These are phyloP conservation scores for Trametes coccinea DNA, from an alignment of 768 basidiomycete species.

Conservation along the genomic window DNA sequence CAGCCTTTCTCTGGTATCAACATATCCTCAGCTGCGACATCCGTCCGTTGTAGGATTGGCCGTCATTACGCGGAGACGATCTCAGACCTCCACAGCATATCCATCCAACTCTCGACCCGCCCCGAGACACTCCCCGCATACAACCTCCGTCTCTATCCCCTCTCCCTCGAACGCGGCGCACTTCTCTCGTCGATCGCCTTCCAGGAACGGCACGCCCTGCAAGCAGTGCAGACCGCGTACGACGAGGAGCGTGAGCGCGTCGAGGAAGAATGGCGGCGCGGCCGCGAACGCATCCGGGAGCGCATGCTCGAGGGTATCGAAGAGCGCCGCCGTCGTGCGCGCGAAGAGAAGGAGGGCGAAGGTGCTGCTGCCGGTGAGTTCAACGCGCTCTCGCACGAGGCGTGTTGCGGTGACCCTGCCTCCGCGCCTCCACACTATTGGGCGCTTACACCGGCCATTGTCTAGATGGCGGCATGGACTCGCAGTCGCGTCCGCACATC, in stretches of 20 bases:
- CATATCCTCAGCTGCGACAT: conserved; percentile 1
- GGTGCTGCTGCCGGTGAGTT: conserved; percentile 68
- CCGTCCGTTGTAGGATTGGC: conserved; percentile 44
- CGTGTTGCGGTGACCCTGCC: not conserved
- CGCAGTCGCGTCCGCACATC: conserved; percentile 75
- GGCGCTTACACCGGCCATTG: not conserved
- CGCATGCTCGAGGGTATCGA: conserved; percentile 83
- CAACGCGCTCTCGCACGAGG: not conserved
- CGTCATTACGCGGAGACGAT: conserved; percentile 61
- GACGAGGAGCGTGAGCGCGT: conserved; percentile 78
- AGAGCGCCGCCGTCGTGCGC: conserved; percentile 72
- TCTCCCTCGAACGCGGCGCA: conserved; percentile 77
- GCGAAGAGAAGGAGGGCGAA: conserved; percentile 89
- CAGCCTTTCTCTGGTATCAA: not conserved
- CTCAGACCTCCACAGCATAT: conserved; percentile 54
- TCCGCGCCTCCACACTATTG: not conserved
- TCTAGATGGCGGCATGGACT: conserved; percentile 70
- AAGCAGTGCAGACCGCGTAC: conserved; percentile 67
- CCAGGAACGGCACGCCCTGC: conserved; percentile 69
- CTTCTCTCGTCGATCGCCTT: conserved; percentile 62
- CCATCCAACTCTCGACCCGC: conserved; percentile 63
- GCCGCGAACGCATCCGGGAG: conserved; percentile 73
- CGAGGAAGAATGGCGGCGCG: conserved; percentile 80
- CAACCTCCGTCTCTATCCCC: conserved; percentile 69
- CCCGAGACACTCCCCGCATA: conserved; percentile 68